These are phyloP conservation scores for Collybiopsis confluens DNA, from an alignment of 768 basidiomycete species.

Conservation along the genomic window DNA sequence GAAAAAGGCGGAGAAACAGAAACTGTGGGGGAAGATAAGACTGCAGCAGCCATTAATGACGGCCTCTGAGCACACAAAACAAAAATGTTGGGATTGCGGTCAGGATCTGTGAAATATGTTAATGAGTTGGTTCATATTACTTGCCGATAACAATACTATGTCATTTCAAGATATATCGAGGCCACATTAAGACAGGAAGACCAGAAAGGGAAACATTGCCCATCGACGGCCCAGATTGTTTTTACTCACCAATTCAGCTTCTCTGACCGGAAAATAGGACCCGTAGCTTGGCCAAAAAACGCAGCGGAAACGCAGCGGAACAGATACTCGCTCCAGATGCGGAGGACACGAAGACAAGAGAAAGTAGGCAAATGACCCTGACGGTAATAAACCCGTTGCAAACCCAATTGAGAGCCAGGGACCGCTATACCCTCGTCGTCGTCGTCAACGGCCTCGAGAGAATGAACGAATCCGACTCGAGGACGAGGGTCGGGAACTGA, in stretches of 20 bases:
- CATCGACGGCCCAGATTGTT: background rate
- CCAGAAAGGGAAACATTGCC: slow-evolving; percentile 3
- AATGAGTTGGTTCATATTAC: background rate
- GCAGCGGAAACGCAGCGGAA: no score
- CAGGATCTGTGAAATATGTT: background rate
- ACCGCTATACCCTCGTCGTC: background rate
- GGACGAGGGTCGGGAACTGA: background rate
- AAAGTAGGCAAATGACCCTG: background rate
- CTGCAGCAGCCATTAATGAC: slow-evolving; percentile 9
- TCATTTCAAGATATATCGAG: background rate
- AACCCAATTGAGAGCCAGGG: no score
- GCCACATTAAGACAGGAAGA: slow-evolving; percentile 1
- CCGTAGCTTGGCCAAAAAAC: no score
- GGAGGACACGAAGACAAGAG: background rate
- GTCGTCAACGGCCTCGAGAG: background rate
- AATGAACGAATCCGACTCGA: background rate
- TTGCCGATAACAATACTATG: no score
- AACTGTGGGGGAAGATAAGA: slow-evolving; percentile 16
- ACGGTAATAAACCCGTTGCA: no score
- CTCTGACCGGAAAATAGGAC: background rate
- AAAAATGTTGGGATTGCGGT: background rate
- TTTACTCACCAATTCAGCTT: background rate
- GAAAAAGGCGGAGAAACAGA: slow-evolving; percentile 32
- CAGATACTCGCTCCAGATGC: no score
- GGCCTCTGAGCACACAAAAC: background rate